Base-by-base conservation (phyloP, 768 basidiomycete species). In the Hypsizygus marmoreus region DNA sequence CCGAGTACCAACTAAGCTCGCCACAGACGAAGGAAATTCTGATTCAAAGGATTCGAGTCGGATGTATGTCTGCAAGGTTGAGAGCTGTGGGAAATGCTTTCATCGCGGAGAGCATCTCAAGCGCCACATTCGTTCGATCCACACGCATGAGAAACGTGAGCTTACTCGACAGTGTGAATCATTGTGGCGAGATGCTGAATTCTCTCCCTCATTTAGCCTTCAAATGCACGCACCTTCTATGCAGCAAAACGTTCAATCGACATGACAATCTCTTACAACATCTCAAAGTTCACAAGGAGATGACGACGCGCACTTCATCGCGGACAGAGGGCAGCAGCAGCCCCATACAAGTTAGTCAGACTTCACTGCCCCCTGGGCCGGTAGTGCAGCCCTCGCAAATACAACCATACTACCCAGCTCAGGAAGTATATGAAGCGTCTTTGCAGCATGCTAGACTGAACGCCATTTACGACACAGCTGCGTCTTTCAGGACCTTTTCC, bases 231-330 rank as follows among this genome's bases (percentile, higher is more conserved):
- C 77, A 77, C 57, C 73, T 80, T 3, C 61, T 70, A 23, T 91
- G 88, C 66, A 79, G 78, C 60, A 88, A 88, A 61, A 73, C 72
- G 54, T 91, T 91, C 62, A 88, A 86, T 48, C 75, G 88, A 50
- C 84, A 85, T 53, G 88, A 91, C 59, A 91, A 91, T 62, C 77
- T 91, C 25, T 73, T 86, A 36, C 88, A 91, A 64, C 88, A 91
- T 56, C 67, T 85, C 61, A 82, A 84, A 56, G 83, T 88, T 13
- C 87, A 89, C 65, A 75, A 77, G 49, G 68, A 72, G 29, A 58
- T 53, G 11, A 43, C 56, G 22, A 43, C 50, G 2, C 45, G 54
- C 11, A 45, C 49, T 13, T 52, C 53, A 10, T 45, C 45, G 7
- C 23, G 35, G 19, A 31, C 48, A 28, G 54, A 55, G n/a, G 57